phyloP scores from a whole-genome alignment of 176 grass and related monocot genomes.

The Juncus effusus region DNA sequence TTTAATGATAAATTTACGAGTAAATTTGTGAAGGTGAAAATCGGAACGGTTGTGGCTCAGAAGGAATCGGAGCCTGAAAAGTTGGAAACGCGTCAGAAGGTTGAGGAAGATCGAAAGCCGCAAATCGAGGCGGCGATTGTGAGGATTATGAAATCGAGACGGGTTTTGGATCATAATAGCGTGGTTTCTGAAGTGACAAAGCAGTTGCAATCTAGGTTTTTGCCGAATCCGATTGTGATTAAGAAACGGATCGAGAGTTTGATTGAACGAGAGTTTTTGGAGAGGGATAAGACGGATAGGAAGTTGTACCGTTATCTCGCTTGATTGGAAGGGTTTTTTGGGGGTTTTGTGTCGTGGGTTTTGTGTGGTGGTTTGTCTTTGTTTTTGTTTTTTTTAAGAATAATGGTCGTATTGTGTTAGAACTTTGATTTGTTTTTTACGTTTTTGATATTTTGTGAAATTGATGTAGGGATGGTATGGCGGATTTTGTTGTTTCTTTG shows the following conservation, averaged over 20 bases:
- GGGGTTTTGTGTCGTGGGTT: background rate
- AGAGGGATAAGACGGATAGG: slow-evolving; percentile 92
- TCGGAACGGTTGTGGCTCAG: slow-evolving; percentile 83
- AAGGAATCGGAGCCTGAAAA: slow-evolving; percentile 99
- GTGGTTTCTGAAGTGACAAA: slow-evolving; percentile 92
- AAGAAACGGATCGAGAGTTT: slow-evolving; percentile 95
- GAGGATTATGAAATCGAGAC: slow-evolving; percentile 90
- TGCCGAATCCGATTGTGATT: slow-evolving; percentile 92
- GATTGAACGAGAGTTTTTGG: slow-evolving; percentile 94
- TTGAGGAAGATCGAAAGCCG: slow-evolving; percentile 96
- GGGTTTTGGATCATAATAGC: slow-evolving; percentile 91
- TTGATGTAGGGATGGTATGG: too few species aligned
- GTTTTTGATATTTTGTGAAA: too few species aligned
- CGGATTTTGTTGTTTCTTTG: too few species aligned
- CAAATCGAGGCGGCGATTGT: slow-evolving; percentile 96
- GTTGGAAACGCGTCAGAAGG: slow-evolving; percentile 87
- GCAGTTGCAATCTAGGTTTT: slow-evolving; percentile 83
- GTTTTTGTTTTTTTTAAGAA: slow-evolving; percentile 17
- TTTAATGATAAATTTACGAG: slow-evolving; percentile 96
- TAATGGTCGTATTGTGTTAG: slow-evolving; percentile 17
- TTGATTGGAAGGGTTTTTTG: slow-evolving; percentile 20
- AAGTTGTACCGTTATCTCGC: slow-evolving; percentile 99
- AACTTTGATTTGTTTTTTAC: too few species aligned
- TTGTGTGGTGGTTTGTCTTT: background rate
- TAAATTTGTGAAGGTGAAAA: slow-evolving; percentile 98